Evolutionary conservation across 345 rosid genomes (phyloP).

Genomic region (Iberis pinnata): DNA sequence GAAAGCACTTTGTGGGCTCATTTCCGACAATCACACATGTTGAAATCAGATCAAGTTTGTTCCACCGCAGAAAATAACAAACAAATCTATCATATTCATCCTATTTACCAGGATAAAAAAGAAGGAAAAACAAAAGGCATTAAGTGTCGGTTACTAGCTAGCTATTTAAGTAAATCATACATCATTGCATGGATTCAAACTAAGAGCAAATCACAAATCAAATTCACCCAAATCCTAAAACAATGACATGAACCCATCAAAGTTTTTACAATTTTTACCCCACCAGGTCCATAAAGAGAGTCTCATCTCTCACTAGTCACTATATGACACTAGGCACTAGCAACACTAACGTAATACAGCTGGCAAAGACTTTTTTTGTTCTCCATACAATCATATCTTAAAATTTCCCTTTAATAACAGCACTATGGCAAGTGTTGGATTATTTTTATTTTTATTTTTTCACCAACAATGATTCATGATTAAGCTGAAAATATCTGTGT

Average conservation of each 20-base stretch:
- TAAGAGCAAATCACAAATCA: constrained; percentile 10
- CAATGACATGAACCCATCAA: constrained; percentile 16
- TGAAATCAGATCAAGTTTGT: constrained; percentile 26
- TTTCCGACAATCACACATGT: constrained; percentile 33
- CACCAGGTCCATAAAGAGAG: constrained; percentile 18
- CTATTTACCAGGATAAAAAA: constrained; percentile 6
- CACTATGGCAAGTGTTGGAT: constrained; percentile 23
- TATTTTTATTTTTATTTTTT: neutral
- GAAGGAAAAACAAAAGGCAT: neutral
- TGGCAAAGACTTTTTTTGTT: constrained; percentile 14
- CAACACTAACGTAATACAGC: constrained; percentile 29
- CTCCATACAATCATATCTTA: constrained; percentile 25
- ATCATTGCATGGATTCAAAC: constrained; percentile 26
- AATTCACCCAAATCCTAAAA: constrained; percentile 10
- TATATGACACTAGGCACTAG: constrained; percentile 24
- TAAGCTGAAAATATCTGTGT: too few relatives aligned
- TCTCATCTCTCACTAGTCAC: constrained; percentile 25
- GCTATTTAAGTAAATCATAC: constrained; percentile 19
- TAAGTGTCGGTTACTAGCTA: neutral
- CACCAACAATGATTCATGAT: constrained; percentile 10
- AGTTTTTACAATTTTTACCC: constrained; percentile 12
- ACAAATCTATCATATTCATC: constrained; percentile 25
- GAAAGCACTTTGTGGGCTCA: constrained; percentile 33
- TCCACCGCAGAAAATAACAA: constrained; percentile 14
- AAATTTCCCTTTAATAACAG: constrained; percentile 12